Evolutionary conservation across 2,329 filamentous ascomycete genomes (phyloP).

Genomic region (Phaeophleospora eucalypticola): DNA sequence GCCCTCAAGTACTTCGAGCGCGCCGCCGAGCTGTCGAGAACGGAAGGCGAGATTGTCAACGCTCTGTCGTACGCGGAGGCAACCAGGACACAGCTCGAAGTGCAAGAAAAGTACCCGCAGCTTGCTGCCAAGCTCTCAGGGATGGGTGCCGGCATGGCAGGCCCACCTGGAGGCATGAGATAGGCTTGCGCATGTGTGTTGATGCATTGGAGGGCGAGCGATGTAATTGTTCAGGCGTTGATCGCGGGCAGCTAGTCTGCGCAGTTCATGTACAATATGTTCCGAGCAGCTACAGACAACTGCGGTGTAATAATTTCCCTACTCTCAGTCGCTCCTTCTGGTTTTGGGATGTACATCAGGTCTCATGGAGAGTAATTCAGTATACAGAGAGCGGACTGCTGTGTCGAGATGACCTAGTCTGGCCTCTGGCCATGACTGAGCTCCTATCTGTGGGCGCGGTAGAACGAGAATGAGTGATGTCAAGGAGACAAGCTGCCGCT

Average conservation of each 20-base stretch:
- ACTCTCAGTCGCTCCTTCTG: background rate
- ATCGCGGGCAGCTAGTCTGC: conserved; percentile 17
- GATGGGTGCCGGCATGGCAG: conserved; percentile 25
- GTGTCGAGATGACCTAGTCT: no score
- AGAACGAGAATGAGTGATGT: no score
- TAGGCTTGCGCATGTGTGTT: conserved; percentile 10
- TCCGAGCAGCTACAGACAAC: background rate
- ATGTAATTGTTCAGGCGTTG: conserved; percentile 11
- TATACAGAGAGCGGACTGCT: no score
- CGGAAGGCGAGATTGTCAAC: conserved; percentile 93
- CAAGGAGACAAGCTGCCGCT: no score
- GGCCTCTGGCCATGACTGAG: no score
- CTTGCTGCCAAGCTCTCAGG: conserved; percentile 44
- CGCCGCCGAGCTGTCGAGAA: conserved; percentile 88
- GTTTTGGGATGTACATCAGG: background rate
- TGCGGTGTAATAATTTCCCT: background rate
- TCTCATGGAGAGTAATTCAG: no score
- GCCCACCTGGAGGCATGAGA: conserved; percentile 16
- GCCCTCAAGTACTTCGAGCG: conserved; percentile 96
- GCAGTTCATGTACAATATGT: background rate
- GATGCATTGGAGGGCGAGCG: conserved; percentile 10
- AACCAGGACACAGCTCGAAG: conserved; percentile 87
- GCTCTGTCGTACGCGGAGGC: conserved; percentile 96
- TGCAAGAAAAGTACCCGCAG: conserved; percentile 53
- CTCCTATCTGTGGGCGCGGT: no score